Base-by-base conservation (phyloP, 352 stramenopile species). In the Phytophthora fragariae region DNA sequence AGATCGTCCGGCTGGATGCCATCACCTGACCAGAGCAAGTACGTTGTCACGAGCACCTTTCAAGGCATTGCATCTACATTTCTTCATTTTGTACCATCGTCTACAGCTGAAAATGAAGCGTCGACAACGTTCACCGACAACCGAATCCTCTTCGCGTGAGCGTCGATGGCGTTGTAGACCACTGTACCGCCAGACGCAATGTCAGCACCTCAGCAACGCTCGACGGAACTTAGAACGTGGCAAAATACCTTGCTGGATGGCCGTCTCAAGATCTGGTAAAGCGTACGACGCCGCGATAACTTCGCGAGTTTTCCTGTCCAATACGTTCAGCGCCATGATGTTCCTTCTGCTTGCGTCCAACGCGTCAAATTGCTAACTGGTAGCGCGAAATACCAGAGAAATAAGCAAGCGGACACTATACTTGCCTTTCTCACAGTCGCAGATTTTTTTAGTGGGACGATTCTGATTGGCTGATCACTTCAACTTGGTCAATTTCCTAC, bases 131-230 rank as follows among this genome's bases (percentile, higher is more conserved):
- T 77, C 4, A 95, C 57, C 12, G 64, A 71, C 24, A 93, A 21
- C 9, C 67, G 73, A 39, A 97, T 83, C 24, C 37, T 69, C 21
- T 70, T 80, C 17, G 90, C 85, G 24, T 79, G 35, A 46, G 87
- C 87, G 39, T 97, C 88, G 15, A 95, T 73, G 31, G 83, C 72
- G 47, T 97, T 97, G 76, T 92, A 90, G 31, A 94, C 75, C 27
- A 81, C 90, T 97, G 24, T 47, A 39, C 7, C 41, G 17, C 4
- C 35, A 53, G 17, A 60, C 47, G 8, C 37, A 21, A 41, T 21
- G 21, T 63, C 31, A 53, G 12, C n/a, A 21, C 8, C 12, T 35
- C 14, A 21, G 19, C n/a, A 50, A 53, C 17, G 7, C 9, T 53
- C 6, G 46, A 29, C 2, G 21, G 3, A 50, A 6, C 15, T 2